Conservation (phyloP, 139 green algal species). For the Nannochloris sp. region DNA sequence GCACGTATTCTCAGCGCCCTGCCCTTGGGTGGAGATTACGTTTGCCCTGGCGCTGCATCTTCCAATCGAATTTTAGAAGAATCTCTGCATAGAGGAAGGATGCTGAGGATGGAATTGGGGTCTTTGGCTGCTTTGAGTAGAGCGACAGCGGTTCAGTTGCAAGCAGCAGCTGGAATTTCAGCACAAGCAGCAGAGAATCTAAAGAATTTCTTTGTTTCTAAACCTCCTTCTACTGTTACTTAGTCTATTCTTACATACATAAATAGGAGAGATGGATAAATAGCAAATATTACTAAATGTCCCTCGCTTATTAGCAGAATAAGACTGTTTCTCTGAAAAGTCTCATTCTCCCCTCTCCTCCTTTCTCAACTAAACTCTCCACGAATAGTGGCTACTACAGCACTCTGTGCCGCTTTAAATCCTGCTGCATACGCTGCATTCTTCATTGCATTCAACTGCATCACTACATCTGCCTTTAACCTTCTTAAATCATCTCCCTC, state of each 20-base stretch:
- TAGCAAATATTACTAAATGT: too few species aligned
- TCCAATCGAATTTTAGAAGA: too few species aligned
- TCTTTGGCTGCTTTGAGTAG: not conserved
- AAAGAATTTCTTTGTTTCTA: too few species aligned
- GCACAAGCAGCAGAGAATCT: not conserved
- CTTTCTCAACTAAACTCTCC: too few species aligned
- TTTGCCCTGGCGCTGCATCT: too few species aligned
- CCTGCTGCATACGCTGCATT: conserved; percentile 55
- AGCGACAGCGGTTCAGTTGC: not conserved
- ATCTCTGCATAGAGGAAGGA: not conserved
- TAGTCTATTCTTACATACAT: too few species aligned
- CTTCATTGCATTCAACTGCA: conserved; percentile 52
- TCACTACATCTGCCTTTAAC: conserved; percentile 49
- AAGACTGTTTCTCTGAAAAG: not conserved
- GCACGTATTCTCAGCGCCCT: not conserved
- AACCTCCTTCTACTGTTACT: too few species aligned
- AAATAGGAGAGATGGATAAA: too few species aligned
- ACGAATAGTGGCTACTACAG: conserved; percentile 31
- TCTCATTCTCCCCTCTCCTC: conserved; percentile 3
- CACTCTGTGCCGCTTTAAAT: conserved; percentile 49
- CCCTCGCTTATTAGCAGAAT: too few species aligned
- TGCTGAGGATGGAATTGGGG: conserved; percentile 7
- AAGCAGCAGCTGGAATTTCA: not conserved
- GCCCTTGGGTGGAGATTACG: not conserved
- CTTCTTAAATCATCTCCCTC: conserved; percentile 3